Evolutionary conservation across 75 land plant species (phyloP), one percentile per base, ranked within the genome.

Genomic region (Pinus albicaulis): DNA sequence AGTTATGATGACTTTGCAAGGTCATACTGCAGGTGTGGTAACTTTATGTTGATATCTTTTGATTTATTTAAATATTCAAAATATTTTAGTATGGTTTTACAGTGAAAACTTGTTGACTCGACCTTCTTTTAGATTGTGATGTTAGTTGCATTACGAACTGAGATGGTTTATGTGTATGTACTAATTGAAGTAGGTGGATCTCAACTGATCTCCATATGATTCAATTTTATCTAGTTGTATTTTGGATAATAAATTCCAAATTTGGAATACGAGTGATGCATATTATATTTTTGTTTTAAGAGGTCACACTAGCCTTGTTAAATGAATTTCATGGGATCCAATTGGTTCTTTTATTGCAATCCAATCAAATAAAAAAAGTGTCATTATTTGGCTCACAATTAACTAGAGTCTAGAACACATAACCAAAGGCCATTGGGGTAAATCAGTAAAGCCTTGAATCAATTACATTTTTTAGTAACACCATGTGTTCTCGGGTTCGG

Each of bases 11-110:
- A 94, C 93, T 41, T 82, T 96, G 61, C 85, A 98, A 60, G 99
- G 99, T 55, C 99, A 96, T 77, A 94, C 99, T 80, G 95, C 99
- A 16, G 99, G 94, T 82, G 99, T 96, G 99, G 99, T 96, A 92
- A 84, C 80, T 59, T 73, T 59, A 57, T 56, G 65, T 63, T 31
- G 55, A 59, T 22, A 26, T 7, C 60, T 23, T 76, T 57, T 62
- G 41, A 44, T 28, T 23, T 26, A 3, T 13, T 1, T 76, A 76
- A 38, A 36, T 59, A 19, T 31, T 74, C 7, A 28, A 28, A 28
- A 28, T 24, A 62, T 57, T 59, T 19, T 57, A 26, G 44, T 74
- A n/a, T 74, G 5, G 36, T 65, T 65, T 7, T 20, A 65, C 70
- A 66, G 3, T 34, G 19, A 26, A 19, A 56, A 34, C 19, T 20